These are phyloP conservation scores for Tulasnella sp. DNA, from an alignment of 768 basidiomycete genomes.

Conservation along the genomic window DNA sequence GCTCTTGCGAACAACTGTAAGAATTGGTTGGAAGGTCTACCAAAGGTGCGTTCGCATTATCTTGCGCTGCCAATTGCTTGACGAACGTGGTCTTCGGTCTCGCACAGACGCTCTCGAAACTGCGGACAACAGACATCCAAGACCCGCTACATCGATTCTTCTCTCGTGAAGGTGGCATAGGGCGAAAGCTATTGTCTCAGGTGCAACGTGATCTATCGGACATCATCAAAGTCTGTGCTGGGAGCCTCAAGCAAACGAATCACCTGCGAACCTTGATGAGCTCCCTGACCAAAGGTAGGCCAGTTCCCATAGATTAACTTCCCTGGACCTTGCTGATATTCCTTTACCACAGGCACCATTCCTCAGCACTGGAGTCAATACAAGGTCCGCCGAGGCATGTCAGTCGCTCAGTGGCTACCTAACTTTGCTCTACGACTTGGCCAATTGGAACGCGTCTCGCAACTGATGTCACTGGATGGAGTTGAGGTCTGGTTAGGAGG, in stretches of 20 bases:
- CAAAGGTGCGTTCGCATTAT: slow-evolving; percentile 40
- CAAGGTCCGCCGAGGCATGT: slow-evolving; percentile 74
- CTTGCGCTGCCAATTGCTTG: background rate
- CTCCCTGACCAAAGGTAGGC: slow-evolving; percentile 71
- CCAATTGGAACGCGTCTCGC: slow-evolving; percentile 69
- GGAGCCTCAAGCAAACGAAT: slow-evolving; percentile 89
- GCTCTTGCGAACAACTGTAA: slow-evolving; percentile 66
- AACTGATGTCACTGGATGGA: slow-evolving; percentile 49
- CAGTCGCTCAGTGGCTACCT: slow-evolving; percentile 75
- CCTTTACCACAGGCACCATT: slow-evolving; percentile 53
- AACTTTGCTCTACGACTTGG: slow-evolving; percentile 67
- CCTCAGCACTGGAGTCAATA: slow-evolving; percentile 82
- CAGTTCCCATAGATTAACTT: background rate
- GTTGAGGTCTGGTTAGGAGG: slow-evolving; percentile 87
- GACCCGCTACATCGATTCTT: slow-evolving; percentile 87
- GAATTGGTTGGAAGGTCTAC: slow-evolving; percentile 72
- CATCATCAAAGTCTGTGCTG: slow-evolving; percentile 74
- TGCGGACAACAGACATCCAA: slow-evolving; percentile 48
- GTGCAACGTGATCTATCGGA: slow-evolving; percentile 74
- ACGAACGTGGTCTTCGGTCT: slow-evolving; percentile 32
- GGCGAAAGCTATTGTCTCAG: slow-evolving; percentile 60
- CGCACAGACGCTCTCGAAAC: slow-evolving; percentile 53
- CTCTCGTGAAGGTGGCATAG: slow-evolving; percentile 74
- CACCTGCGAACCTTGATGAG: slow-evolving; percentile 88
- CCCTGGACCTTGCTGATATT: slow-evolving; percentile 16